Percentiles rank a stretch among this genome's conserved stretches.
These are phyloP conservation scores for Trifolium repens DNA, from an alignment of 306 rosid species.

Conservation along the genomic window DNA sequence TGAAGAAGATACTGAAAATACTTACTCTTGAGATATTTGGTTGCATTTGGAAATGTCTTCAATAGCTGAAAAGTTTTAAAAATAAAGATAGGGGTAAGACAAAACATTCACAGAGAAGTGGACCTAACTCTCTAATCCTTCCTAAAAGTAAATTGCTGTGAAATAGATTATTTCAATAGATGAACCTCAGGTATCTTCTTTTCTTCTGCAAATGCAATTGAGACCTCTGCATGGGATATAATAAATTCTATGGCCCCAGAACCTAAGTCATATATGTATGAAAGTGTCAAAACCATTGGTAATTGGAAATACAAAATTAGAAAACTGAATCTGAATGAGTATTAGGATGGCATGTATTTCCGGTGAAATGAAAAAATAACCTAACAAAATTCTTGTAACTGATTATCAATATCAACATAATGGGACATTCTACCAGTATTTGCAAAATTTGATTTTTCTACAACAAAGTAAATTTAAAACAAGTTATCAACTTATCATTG, in stretches of 20 bases:
- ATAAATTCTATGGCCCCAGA: constrained; percentile 89
- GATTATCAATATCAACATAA: constrained; percentile 6
- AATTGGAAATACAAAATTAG: constrained; percentile 5
- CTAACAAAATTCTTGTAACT: constrained; percentile 25
- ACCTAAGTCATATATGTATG: constrained; percentile 58
- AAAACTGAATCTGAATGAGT: constrained; percentile 12
- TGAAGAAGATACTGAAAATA: constrained; percentile 35
- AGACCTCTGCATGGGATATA: constrained; percentile 80
- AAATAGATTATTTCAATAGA: constrained; percentile 9
- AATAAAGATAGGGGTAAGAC: constrained; percentile 34
- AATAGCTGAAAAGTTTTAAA: constrained; percentile 62
- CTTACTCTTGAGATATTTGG: constrained; percentile 74
- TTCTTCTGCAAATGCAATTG: constrained; percentile 82
- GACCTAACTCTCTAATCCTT: constrained; percentile 20
- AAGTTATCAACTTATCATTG: not conserved
- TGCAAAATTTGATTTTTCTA: constrained; percentile 15
- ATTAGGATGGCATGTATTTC: constrained; percentile 7
- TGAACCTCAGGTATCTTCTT: constrained; percentile 85
- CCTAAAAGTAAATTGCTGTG: constrained; percentile 26
- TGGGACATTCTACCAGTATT: constrained; percentile 23
- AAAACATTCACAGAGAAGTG: constrained; percentile 1
- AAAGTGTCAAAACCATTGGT: constrained; percentile 40
- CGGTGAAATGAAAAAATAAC: not conserved
- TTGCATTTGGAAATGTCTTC: constrained; percentile 73
- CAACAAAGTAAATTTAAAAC: not conserved